These are phyloP conservation scores for Candida sanyaensis DNA, from an alignment of 1,139 yeast species.

Conservation along the genomic window DNA sequence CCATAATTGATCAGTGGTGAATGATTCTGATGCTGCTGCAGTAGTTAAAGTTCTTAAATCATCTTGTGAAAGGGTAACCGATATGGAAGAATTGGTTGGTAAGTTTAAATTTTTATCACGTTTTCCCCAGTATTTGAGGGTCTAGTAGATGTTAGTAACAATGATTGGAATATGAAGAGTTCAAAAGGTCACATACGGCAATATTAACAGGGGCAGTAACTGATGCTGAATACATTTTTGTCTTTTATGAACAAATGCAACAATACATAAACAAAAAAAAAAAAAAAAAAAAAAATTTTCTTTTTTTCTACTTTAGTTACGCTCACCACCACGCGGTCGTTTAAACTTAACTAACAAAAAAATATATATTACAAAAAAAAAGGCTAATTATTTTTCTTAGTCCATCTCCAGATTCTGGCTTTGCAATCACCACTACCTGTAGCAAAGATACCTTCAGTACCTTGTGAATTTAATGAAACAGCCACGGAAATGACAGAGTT, in stretches of 20 bases:
- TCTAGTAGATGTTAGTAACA: conserved; percentile 40
- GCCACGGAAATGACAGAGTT: conserved; percentile 95
- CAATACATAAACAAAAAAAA: conserved; percentile 1
- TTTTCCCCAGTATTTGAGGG: conserved; percentile 98
- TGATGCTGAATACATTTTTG: conserved; percentile 61
- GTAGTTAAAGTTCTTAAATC: conserved; percentile 91
- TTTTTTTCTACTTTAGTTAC: too few species aligned
- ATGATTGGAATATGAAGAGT: background rate
- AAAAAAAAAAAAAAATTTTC: background rate
- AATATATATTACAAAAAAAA: background rate
- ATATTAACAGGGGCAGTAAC: conserved; percentile 97
- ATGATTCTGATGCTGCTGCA: conserved; percentile 66
- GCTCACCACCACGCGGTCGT: background rate
- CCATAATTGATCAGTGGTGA: conserved; percentile 70
- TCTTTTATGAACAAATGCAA: background rate
- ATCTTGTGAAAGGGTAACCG: conserved; percentile 88
- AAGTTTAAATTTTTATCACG: conserved; percentile 83
- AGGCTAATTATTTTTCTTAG: conserved; percentile 17
- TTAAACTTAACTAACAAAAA: background rate
- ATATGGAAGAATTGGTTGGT: conserved; percentile 94
- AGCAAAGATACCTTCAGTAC: conserved; percentile 80
- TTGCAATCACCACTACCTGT: conserved; percentile 98
- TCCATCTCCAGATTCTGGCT: conserved; percentile 94
- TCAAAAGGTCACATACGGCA: conserved; percentile 58
- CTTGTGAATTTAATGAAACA: conserved; percentile 75